Percentiles rank a stretch among this genome's conserved stretches.
phyloP scores from a whole-genome alignment of 495 filamentous ascomycete species.

The Aspergillus bertholletiae region DNA sequence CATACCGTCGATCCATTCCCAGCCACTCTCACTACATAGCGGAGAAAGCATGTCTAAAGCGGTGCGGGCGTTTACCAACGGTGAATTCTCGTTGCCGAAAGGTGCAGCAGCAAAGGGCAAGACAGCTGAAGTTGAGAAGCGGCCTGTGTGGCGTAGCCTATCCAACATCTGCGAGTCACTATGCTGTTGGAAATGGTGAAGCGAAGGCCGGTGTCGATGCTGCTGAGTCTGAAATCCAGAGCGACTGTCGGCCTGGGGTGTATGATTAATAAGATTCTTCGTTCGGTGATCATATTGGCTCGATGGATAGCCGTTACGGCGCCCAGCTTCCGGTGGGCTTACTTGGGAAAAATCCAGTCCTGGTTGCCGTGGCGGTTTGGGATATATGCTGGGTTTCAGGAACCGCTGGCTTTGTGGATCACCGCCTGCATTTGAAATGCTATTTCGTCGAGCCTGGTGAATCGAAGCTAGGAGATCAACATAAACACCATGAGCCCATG shows the following conservation, averaged over 20 bases:
- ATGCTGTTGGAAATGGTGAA: conserved; percentile 26
- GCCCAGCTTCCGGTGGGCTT: conserved; percentile 24
- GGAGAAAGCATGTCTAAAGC: conserved; percentile 77
- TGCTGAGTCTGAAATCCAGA: conserved; percentile 11
- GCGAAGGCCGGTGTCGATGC: conserved; percentile 23
- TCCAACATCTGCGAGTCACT: conserved; percentile 27
- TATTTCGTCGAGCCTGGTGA: conserved; percentile 55
- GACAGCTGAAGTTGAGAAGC: conserved; percentile 24
- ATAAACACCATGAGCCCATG: conserved; percentile 86
- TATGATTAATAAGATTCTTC: conserved; percentile 15
- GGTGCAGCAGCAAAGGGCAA: conserved; percentile 33
- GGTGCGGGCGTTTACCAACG: conserved; percentile 50
- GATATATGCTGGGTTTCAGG: conserved; percentile 58
- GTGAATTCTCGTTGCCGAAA: conserved; percentile 34
- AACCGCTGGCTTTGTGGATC: conserved; percentile 34
- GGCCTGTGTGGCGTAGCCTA: conserved; percentile 28
- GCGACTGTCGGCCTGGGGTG: conserved; percentile 13
- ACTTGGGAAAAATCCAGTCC: conserved; percentile 40
- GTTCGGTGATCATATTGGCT: conserved; percentile 32
- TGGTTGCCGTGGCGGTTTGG: conserved; percentile 56
- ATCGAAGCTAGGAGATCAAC: conserved; percentile 77
- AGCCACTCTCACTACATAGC: conserved; percentile 80
- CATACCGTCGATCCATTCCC: conserved; percentile 96
- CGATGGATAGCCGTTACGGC: conserved; percentile 42
- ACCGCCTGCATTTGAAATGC: conserved; percentile 27